Percentiles rank a stretch among this genome's conserved stretches.
These are phyloP conservation scores for Cystobasidiaceae sp. DNA, from an alignment of 1,284 basidiomycete species.

Conservation along the genomic window DNA sequence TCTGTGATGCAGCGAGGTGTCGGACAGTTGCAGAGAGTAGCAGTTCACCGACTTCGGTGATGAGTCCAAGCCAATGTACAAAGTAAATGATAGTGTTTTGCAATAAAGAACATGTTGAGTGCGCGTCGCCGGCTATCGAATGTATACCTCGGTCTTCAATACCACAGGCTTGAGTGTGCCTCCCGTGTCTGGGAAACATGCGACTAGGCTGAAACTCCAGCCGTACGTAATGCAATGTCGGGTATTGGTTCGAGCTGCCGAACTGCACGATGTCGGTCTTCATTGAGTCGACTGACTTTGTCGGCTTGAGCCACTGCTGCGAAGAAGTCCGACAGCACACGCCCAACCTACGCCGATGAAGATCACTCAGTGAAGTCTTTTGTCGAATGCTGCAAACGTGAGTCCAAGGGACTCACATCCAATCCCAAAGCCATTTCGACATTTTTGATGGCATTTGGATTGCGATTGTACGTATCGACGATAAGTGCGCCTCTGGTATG, in stretches of 20 bases:
- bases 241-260: not conserved
- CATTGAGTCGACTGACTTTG: constrained; percentile 2
- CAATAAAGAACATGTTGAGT: too few species aligned
- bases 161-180: too few species aligned
- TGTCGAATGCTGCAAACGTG: not conserved
- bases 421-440: not conserved
- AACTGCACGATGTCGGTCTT: not conserved
- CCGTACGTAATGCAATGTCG: not conserved
- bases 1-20: too few species aligned
- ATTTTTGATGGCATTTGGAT: not conserved
- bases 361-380: not conserved
- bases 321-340: constrained; percentile 6
- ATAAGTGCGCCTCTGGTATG: constrained; percentile 67
- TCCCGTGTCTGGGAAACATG: too few species aligned
- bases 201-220: too few species aligned
- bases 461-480: constrained; percentile 56
- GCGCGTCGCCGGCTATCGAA: too few species aligned
- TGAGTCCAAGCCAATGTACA: not conserved
- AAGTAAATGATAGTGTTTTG: not conserved
- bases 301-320: constrained; percentile 5
- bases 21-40: not conserved
- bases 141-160: too few species aligned
- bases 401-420: not conserved
- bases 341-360: not conserved
- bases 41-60: not conserved